Evolutionary conservation across 768 basidiomycete genomes (phyloP).

Genomic region (Boletus rufocinnamomeus): DNA sequence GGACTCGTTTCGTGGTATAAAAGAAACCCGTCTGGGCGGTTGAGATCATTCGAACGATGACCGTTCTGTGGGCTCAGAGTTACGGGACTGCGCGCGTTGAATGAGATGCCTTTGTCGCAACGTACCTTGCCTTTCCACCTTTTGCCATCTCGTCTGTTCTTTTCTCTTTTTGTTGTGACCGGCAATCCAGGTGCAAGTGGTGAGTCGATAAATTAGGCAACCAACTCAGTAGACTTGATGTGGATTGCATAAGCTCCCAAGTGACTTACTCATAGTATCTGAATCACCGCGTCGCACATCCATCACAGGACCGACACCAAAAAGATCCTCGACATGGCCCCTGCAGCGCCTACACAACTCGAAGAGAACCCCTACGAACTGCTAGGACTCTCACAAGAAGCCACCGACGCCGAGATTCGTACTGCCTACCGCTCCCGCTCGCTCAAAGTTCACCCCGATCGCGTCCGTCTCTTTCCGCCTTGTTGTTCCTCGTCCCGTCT

Average conservation of each 20-base stretch:
- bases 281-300: background rate
- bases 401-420: conserved; percentile 75
- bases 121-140: conserved; percentile 62
- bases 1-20: conserved; percentile 78
- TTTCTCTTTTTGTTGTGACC: background rate
- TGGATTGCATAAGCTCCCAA: conserved; percentile 13
- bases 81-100: background rate
- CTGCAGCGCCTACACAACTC: conserved; percentile 42
- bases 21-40: conserved; percentile 92
- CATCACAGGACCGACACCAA: background rate
- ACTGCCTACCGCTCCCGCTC: conserved; percentile 80
- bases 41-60: conserved; percentile 86
- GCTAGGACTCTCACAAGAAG: conserved; percentile 58
- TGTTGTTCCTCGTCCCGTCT: conserved; percentile 16
- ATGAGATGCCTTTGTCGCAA: background rate
- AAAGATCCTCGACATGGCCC: conserved; percentile 23
- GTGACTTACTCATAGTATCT: background rate
- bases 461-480: conserved; percentile 48
- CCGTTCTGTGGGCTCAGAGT: conserved; percentile 50
- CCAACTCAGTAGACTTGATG: background rate
- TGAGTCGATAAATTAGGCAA: conserved; percentile 14
- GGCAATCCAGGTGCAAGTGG: background rate
- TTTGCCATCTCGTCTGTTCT: conserved; percentile 47
- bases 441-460: conserved; percentile 85
- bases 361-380: conserved; percentile 77